Evolutionary conservation across 2,329 filamentous ascomycete genomes (phyloP).

Genomic region (Aspergillus oerlinghausenensis): DNA sequence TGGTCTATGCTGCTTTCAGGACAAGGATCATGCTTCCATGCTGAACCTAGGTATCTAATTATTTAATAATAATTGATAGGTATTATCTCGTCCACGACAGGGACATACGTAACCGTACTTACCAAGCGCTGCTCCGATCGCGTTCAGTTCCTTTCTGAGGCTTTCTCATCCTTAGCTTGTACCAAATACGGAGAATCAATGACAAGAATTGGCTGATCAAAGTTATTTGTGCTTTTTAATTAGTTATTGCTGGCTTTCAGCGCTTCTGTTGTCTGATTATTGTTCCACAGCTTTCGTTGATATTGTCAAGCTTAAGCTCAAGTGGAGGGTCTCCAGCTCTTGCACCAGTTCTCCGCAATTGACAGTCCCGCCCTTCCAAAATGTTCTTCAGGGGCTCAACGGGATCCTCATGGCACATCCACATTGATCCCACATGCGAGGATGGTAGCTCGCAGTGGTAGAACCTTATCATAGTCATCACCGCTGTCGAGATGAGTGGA

Average conservation of each 20-base stretch:
- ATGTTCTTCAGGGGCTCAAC: slow-evolving; percentile 15
- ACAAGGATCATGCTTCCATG: background rate
- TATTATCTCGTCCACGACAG: background rate
- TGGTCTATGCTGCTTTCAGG: slow-evolving; percentile 10
- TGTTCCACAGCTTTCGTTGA: background rate
- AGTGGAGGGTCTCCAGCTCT: slow-evolving; percentile 3
- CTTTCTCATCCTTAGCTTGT: slow-evolving; percentile 2
- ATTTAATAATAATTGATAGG: background rate
- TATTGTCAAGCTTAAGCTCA: background rate
- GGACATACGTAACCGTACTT: background rate
- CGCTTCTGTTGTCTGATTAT: background rate
- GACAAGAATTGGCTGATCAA: background rate
- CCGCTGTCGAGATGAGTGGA: slow-evolving; percentile 11
- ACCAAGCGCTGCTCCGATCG: slow-evolving; percentile 4
- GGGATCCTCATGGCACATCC: slow-evolving; percentile 21
- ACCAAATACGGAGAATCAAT: too few species aligned
- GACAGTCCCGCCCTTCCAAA: slow-evolving; percentile 19
- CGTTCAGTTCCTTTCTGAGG: slow-evolving; percentile 3
- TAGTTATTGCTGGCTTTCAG: background rate
- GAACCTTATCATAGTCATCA: slow-evolving; percentile 24
- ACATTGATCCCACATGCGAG: slow-evolving; percentile 19
- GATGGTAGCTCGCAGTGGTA: slow-evolving; percentile 5
- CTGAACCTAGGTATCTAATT: background rate
- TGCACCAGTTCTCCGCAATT: slow-evolving; percentile 21
- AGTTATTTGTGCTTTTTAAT: background rate